Percentiles rank a stretch among this genome's conserved stretches.
phyloP scores from a whole-genome alignment of 805 yeast species.

The Saccharomyces kudriavzevii region DNA sequence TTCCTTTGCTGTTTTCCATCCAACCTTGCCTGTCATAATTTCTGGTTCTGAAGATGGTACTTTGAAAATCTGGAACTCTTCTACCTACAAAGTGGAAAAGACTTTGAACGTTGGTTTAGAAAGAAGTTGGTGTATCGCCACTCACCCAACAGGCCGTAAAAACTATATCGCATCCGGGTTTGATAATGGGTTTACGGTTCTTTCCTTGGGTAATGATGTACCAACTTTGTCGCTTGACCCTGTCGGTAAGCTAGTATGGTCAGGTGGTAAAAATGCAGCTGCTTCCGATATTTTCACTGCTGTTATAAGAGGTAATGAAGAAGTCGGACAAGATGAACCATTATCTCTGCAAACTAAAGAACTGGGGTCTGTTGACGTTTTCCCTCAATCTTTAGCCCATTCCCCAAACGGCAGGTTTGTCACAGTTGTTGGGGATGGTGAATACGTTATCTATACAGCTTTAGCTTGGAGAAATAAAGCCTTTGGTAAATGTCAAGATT shows the following conservation, averaged over 20 bases:
- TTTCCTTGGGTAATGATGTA: conserved; percentile 87
- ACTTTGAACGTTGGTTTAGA: conserved; percentile 86
- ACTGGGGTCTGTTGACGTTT: conserved; percentile 87
- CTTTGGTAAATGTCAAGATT: conserved; percentile 82
- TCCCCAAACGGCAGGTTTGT: conserved; percentile 97
- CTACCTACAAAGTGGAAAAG: conserved; percentile 88
- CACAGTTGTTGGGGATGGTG: conserved; percentile 96
- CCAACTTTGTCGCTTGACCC: conserved; percentile 92
- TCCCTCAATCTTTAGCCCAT: conserved; percentile 78
- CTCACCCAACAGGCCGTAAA: conserved; percentile 54
- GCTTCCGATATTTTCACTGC: conserved; percentile 70
- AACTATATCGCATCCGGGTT: conserved; percentile 86
- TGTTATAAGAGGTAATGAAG: conserved; percentile 63
- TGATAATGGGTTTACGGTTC: conserved; percentile 86
- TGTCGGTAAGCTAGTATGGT: conserved; percentile 84
- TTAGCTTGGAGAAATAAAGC: conserved; percentile 96
- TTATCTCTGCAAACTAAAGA: conserved; percentile 77
- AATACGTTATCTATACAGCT: conserved; percentile 90
- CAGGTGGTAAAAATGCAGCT: conserved; percentile 57
- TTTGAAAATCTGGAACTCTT: conserved; percentile 88
- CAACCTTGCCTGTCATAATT: conserved; percentile 88
- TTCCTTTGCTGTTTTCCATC: conserved; percentile 95
- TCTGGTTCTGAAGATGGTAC: conserved; percentile 98
- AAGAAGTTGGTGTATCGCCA: conserved; percentile 91
- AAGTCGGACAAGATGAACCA: conserved; percentile 70